Evolutionary conservation across 2,329 filamentous ascomycete genomes (phyloP), one percentile per base, ranked within the genome.

Genomic region (Zalaria sp.): DNA sequence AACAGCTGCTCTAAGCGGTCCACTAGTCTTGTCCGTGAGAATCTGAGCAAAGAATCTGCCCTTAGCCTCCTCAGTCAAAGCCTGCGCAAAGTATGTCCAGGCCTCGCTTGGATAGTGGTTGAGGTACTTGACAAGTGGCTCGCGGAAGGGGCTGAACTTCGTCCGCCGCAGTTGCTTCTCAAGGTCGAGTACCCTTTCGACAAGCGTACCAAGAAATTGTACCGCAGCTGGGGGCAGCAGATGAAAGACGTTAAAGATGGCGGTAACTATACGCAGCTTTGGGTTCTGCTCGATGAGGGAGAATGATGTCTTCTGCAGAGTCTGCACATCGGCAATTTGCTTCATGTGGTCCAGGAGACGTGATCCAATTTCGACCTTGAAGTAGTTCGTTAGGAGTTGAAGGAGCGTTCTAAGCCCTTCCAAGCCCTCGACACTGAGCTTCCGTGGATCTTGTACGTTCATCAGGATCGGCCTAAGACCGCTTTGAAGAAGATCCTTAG

Each of bases 341-440:
- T 89, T 89, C 62, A 95, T 82, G 53, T 98, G 91, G 49, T 96
- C 89, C 6, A 99, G 70, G n/a, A 99, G 66, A 25, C 91, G 77
- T 25, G 85, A 77, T 5, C 91, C 93, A 41, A 99, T 98, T 58
- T 98, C 91, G 1, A 96, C 88, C 63, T 98, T 99, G 65, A 99
- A 99, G 60, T 98, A 98, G 45, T 91, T 96, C 0, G 89, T 98
- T 11, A 99, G 69, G 2, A 99, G 71, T 48, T 91, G 89, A 46
- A 99, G 64, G 2, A 99, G 71, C 34, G 89, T 79, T 11, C 88
- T 88, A 28, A 99, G 68, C 26, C 93, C 93, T 57, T 96, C 88
- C 4, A 99, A 68, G 2, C 88, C 88, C 52, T 88, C 83, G 0
- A 89, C 83, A 18, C 79, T 93, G 18, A 99, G 68, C 43, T 89